phyloP scores from a whole-genome alignment of 345 rosid genomes.

The Stellera chamaejasme region DNA sequence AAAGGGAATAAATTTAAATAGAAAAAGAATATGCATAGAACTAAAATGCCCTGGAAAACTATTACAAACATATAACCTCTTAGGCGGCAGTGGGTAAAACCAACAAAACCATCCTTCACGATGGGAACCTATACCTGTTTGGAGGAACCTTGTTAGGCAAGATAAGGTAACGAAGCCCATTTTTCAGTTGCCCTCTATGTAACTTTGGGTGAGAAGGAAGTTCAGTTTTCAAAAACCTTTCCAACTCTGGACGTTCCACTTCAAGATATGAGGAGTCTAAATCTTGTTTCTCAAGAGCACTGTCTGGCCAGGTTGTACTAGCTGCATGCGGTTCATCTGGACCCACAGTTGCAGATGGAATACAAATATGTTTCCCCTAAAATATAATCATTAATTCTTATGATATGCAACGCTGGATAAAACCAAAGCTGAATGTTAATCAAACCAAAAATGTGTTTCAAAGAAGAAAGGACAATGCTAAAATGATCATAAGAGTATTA shows the following conservation, averaged over 20 bases:
- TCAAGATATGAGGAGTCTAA: slow-evolving; percentile 45
- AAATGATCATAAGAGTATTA: neutral
- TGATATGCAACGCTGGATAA: slow-evolving; percentile 3
- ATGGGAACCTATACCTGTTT: slow-evolving; percentile 48
- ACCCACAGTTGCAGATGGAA: slow-evolving; percentile 71
- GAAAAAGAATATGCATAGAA: no score
- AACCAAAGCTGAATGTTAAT: neutral
- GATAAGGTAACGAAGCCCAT: slow-evolving; percentile 94
- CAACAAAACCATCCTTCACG: neutral
- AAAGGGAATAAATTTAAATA: no score
- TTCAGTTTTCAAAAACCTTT: slow-evolving; percentile 50
- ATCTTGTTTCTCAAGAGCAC: slow-evolving; percentile 66
- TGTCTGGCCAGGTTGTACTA: slow-evolving; percentile 79
- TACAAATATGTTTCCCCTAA: slow-evolving; percentile 38
- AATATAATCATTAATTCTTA: slow-evolving; percentile 10
- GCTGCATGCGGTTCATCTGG: slow-evolving; percentile 99
- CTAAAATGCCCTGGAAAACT: no score
- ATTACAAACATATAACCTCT: no score
- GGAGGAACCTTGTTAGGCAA: slow-evolving; percentile 96
- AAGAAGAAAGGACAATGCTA: neutral
- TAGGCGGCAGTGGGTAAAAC: no score
- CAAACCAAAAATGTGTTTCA: neutral
- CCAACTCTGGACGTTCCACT: slow-evolving; percentile 35
- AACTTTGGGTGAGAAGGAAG: slow-evolving; percentile 91
- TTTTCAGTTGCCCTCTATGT: slow-evolving; percentile 72